phyloP scores from a whole-genome alignment of 2,329 filamentous ascomycete genomes.

The Hypoxylon sp. region DNA sequence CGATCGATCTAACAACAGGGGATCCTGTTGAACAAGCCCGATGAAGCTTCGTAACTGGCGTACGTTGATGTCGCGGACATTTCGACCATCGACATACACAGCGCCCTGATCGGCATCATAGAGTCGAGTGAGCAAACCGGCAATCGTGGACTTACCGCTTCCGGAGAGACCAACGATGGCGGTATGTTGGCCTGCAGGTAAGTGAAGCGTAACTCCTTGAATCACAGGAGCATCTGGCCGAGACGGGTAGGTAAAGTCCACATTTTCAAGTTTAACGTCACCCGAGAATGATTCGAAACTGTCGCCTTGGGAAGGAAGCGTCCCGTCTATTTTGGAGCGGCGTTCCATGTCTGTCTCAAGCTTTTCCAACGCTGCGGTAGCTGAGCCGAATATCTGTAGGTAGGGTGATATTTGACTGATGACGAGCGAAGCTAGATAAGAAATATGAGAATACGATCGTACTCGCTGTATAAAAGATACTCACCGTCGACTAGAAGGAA shows the following conservation, averaged over 20 bases:
- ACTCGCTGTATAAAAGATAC: slow-evolving; percentile 21
- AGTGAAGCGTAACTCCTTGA: slow-evolving; percentile 51
- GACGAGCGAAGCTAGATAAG: slow-evolving; percentile 64
- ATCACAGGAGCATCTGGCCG: slow-evolving; percentile 54
- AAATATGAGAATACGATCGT: slow-evolving; percentile 52
- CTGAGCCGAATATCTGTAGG: slow-evolving; percentile 69
- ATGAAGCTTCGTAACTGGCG: slow-evolving; percentile 50
- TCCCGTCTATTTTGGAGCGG: slow-evolving; percentile 58
- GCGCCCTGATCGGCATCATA: slow-evolving; percentile 67
- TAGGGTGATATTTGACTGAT: slow-evolving; percentile 71
- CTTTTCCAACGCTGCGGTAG: slow-evolving; percentile 66
- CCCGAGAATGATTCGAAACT: slow-evolving; percentile 60
- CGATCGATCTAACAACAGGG: slow-evolving; percentile 52
- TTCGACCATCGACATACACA: slow-evolving; percentile 61
- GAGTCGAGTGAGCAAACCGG: slow-evolving; percentile 66
- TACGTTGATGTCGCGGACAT: slow-evolving; percentile 63
- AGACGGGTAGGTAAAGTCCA: slow-evolving; percentile 56
- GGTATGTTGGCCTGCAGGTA: slow-evolving; percentile 56
- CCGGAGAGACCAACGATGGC: slow-evolving; percentile 65
- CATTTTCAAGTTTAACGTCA: slow-evolving; percentile 53
- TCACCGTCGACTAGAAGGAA: slow-evolving; percentile 72
- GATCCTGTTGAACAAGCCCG: slow-evolving; percentile 53
- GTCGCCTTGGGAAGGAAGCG: slow-evolving; percentile 58
- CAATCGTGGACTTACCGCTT: slow-evolving; percentile 63
- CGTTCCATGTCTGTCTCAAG: slow-evolving; percentile 67